Evolutionary conservation across 345 rosid species (phyloP).

Genomic region (Geranium rotundifolium): DNA sequence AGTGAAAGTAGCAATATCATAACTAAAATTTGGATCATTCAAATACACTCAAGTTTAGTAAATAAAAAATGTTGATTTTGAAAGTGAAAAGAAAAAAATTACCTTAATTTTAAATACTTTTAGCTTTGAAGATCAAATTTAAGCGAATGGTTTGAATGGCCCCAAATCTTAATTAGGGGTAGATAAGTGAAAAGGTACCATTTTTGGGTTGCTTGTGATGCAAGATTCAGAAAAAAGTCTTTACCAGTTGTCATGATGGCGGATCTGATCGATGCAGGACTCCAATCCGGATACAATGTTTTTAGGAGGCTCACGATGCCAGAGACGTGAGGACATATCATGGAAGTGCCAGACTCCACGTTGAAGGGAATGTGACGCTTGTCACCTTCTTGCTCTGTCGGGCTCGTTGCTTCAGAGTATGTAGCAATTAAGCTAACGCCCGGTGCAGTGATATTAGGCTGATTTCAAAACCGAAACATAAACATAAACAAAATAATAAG

Average conservation of each 20-base stretch:
- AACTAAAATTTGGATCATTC: too few relatives aligned
- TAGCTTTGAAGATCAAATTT: too few relatives aligned
- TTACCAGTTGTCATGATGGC: constrained; percentile 44
- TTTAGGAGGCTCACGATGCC: constrained; percentile 43
- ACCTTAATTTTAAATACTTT: too few relatives aligned
- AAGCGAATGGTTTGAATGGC: too few relatives aligned
- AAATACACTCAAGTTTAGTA: too few relatives aligned
- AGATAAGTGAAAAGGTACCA: too few relatives aligned
- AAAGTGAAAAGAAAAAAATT: too few relatives aligned
- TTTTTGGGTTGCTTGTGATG: background rate
- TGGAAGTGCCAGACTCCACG: constrained; percentile 36
- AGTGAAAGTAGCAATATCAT: too few relatives aligned
- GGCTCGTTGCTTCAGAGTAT: constrained; percentile 13
- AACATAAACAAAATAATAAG: too few relatives aligned
- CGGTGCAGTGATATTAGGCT: constrained; percentile 58
- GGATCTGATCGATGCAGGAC: constrained; percentile 35
- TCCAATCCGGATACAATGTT: constrained; percentile 36
- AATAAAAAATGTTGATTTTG: too few relatives aligned
- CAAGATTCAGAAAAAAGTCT: background rate
- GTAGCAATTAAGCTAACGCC: constrained; percentile 41
- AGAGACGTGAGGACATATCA: constrained; percentile 46
- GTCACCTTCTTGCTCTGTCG: constrained; percentile 12
- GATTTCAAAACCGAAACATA: background rate
- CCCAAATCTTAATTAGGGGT: too few relatives aligned
- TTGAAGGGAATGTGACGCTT: constrained; percentile 19